A percentile compares a stretch with the other conserved stretches of the same genome.
Evolutionary conservation across 345 rosid species (phyloP).

Genomic region (Psidium friedrichsthalianum): DNA sequence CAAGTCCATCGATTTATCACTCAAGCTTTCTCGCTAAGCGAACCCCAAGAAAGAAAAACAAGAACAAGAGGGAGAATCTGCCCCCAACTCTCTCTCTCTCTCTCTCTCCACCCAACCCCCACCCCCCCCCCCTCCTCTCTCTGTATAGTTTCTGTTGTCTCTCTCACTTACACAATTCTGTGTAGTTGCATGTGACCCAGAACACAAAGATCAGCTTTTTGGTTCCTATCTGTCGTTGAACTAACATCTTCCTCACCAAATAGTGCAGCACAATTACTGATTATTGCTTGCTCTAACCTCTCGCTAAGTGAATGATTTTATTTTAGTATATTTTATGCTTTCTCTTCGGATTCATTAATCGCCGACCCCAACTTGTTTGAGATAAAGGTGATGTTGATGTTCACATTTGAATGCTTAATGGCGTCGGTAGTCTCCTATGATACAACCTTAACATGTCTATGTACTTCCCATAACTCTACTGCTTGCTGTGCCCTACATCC

Average conservation of each 20-base stretch:
- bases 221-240: neutral
- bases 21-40: constrained; percentile 33
- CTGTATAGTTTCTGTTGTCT: neutral
- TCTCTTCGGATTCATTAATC: too few species aligned
- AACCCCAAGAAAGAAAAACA: neutral
- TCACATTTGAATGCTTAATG: neutral
- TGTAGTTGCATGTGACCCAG: neutral
- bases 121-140: neutral
- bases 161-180: neutral
- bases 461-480: neutral
- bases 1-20: constrained; percentile 71
- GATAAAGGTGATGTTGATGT: too few species aligned
- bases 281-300: neutral
- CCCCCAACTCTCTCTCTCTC: neutral
- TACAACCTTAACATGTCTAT: neutral
- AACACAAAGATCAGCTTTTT: neutral
- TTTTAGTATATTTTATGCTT: too few species aligned
- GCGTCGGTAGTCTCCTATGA: neutral
- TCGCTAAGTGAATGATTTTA: too few species aligned
- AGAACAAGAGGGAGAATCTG: neutral
- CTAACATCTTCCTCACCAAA: neutral
- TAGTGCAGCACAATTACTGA: neutral
- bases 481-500: neutral
- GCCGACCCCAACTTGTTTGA: too few species aligned
- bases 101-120: too few species aligned